A percentile compares a stretch with the other conserved stretches of the same genome.
Evolutionary conservation across 1,139 yeast species (phyloP).

Genomic region (Yamadazyma siamensis): DNA sequence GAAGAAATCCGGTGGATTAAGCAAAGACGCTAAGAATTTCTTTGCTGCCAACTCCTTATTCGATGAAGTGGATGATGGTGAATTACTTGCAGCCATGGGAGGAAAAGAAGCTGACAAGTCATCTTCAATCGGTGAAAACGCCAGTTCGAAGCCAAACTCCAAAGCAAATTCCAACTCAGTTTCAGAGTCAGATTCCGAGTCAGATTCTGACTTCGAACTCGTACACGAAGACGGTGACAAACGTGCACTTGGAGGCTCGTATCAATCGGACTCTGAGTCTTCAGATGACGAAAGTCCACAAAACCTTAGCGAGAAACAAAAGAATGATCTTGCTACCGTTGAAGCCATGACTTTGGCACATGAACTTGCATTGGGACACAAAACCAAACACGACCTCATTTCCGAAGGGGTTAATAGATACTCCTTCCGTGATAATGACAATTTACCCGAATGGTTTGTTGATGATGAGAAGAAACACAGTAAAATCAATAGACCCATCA

Average conservation of each 20-base stretch:
- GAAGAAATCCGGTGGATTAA: slow-evolving; percentile 52
- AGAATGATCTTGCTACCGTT: slow-evolving; percentile 82
- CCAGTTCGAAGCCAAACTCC: background rate
- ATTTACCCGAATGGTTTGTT: slow-evolving; percentile 91
- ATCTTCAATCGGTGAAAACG: slow-evolving; percentile 1
- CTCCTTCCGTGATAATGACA: slow-evolving; percentile 86
- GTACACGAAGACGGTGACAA: slow-evolving; percentile 41
- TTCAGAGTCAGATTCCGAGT: slow-evolving; percentile 18
- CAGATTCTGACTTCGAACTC: slow-evolving; percentile 47
- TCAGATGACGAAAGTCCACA: slow-evolving; percentile 41
- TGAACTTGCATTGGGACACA: slow-evolving; percentile 87
- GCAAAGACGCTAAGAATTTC: slow-evolving; percentile 69
- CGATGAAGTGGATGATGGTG: slow-evolving; percentile 54
- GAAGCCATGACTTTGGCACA: slow-evolving; percentile 99
- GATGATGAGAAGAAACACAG: slow-evolving; percentile 90
- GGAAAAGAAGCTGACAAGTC: slow-evolving; percentile 8
- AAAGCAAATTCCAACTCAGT: slow-evolving; percentile 15
- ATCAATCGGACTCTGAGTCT: slow-evolving; percentile 35
- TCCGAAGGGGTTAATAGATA: slow-evolving; percentile 92
- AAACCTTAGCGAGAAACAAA: slow-evolving; percentile 50
- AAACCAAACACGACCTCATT: slow-evolving; percentile 73
- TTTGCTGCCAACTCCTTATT: slow-evolving; percentile 77
- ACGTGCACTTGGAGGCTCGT: too few species aligned
- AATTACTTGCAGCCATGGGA: slow-evolving; percentile 27
- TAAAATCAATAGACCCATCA: slow-evolving; percentile 83